Base-by-base conservation (phyloP, 495 filamentous ascomycete genomes). In the Talaromyces stipitatus region DNA sequence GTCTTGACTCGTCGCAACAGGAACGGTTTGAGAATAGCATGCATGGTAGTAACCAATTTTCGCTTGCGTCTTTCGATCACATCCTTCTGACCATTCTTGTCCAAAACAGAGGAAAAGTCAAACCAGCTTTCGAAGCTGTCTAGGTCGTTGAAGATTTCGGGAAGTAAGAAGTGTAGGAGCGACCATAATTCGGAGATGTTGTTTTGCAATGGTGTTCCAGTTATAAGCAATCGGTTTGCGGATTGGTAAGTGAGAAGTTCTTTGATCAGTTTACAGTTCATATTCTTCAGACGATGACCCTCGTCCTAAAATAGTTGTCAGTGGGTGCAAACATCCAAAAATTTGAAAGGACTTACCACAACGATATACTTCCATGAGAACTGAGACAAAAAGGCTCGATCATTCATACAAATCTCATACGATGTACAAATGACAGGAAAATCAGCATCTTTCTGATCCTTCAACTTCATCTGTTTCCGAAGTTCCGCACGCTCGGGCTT, bases 341-440 rank as follows among this genome's bases (percentile, higher is more conserved):
- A 32, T 24, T 20, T 20, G 16, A 38, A 14, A 50, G 29, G 18
- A 77, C 85, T 68, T 75, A 88, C 86, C 65, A 98, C 95, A 62
- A 97, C 90, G 63, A 98, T 96, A 66, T 95, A 95, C 53, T 92
- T 89, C 94, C 94, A 98, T 23, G 88, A 84, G 60, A 92, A 94
- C 58, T 86, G 83, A 27, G 82, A 78, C 4, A 98, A 73, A 47
- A 81, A 83, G 55, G 88, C 89, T 6, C 87, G 82, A 67, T 98
- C 94, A 61, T 89, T 88, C 74, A 98, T 87, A 54, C 92, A 89
- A 61, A 98, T 95, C 67, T 98, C 94, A 61, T 97, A 97, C 23
- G 84, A 92, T 2, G 94, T 98, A 65, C 90, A 91, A 3, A 97
- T 84, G 9, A 98, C 84, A 0, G 94, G 94, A 58, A 97, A 98